Percentiles rank a stretch among this genome's conserved stretches.
These are phyloP conservation scores for Carex parvula DNA, from an alignment of 176 grass and related monocot species.

Conservation along the genomic window DNA sequence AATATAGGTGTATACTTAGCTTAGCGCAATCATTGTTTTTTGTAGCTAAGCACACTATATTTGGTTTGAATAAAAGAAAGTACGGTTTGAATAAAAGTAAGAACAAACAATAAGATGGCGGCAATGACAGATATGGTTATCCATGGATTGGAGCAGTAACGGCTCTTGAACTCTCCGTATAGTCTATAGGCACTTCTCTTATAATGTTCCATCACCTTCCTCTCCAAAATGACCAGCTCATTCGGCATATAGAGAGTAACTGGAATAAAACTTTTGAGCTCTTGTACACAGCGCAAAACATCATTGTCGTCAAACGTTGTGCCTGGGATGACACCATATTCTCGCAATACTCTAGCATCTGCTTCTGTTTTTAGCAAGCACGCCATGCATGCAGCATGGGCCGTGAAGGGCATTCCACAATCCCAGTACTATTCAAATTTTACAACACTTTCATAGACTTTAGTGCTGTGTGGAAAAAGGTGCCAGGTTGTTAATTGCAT, in stretches of 20 bases:
- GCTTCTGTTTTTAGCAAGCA: background rate
- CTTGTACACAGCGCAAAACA: background rate
- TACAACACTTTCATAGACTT: background rate
- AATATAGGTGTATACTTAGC: too few species aligned
- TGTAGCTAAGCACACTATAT: too few species aligned
- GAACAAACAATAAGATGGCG: too few species aligned
- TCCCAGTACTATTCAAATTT: background rate
- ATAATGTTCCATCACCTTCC: too few species aligned
- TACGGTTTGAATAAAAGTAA: too few species aligned
- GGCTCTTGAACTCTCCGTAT: too few species aligned
- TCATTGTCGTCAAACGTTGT: background rate
- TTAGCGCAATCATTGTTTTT: too few species aligned
- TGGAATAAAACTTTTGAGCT: background rate
- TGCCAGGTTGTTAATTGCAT: background rate
- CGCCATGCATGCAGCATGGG: background rate
- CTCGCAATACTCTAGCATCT: background rate
- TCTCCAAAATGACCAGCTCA: too few species aligned
- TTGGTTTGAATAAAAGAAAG: too few species aligned
- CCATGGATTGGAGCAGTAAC: too few species aligned
- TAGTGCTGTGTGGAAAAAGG: background rate
- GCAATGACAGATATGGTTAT: too few species aligned
- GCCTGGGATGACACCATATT: background rate
- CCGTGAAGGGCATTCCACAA: background rate
- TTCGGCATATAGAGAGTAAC: rapidly evolving
- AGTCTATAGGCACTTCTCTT: too few species aligned